Base-by-base conservation (phyloP, 345 rosid genomes). In the Viola odorata region DNA sequence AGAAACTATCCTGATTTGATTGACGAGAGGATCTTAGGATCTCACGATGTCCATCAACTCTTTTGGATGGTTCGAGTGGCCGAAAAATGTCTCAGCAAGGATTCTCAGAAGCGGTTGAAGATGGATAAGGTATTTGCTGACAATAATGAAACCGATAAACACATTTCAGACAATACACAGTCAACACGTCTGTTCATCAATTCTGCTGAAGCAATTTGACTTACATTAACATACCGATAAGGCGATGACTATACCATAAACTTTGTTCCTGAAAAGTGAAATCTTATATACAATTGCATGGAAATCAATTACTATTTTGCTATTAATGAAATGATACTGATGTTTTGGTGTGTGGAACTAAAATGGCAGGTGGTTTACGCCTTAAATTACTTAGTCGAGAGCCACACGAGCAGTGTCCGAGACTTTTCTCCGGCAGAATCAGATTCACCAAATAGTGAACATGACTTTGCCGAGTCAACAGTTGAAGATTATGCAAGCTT, bases 21-120 rank as follows among this genome's bases (percentile, higher is more conserved):
- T 12, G 92, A 86, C 59, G 69, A 57, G 6, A 73, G 84, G 70
- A 83, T 86, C 32, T 16, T 71, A 52, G 84, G 76, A 13, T 64
- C 80, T 11, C 86, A 83, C 8, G 89, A 86, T 40, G 80, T 86
- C 36, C 81, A 81, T 68, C 92, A 86, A 62, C 79, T 86, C 14
- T 80, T 73, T 58, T 81, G 89, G 92, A 83, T 86, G 87, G 85
- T 81, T 59, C 75, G 80, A 58, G 81, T 86, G 3, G 84, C 88
- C 23, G 84, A 83, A 67, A 81, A 67, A 64, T 83, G 92, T 70
- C 81, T 83, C 62, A 68, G 75, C 76, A 83, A 66, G 69, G 82
- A 83, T 73, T 87, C 89, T 15, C 66, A 41, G 7, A 83, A 81
- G 75, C 75, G 89, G 67, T 52, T 77, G 55, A 8, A 82, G 1